Conservation (phyloP, 257 asterid genomes). For the Coffea canephora region DNA sequence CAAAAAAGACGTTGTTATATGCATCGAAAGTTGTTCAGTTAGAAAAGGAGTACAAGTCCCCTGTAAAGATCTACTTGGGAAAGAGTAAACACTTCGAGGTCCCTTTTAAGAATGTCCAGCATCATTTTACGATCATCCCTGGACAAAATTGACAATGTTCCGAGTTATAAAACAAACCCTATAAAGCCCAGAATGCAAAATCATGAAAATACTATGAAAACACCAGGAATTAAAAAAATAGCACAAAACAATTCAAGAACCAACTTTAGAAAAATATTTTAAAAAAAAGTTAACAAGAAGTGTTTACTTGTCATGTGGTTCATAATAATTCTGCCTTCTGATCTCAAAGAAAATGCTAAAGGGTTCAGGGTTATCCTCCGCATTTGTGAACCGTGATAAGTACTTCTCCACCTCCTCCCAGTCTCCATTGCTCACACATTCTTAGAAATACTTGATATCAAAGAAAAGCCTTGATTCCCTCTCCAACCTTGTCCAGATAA, state of each 20-base stretch:
- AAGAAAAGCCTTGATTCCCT: slow-evolving; percentile 63
- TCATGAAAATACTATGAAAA: background rate
- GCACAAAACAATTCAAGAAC: too few relatives aligned
- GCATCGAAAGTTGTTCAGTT: slow-evolving; percentile 51
- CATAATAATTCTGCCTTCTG: slow-evolving; percentile 58
- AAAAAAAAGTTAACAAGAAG: background rate
- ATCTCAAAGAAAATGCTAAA: slow-evolving; percentile 56
- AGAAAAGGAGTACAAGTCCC: slow-evolving; percentile 45
- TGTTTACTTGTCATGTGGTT: slow-evolving; percentile 55
- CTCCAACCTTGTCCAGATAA: slow-evolving; percentile 43
- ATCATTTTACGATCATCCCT: slow-evolving; percentile 52
- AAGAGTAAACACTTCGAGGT: slow-evolving; percentile 41
- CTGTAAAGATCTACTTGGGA: slow-evolving; percentile 39
- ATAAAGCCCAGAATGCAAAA: too few relatives aligned
- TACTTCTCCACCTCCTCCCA: slow-evolving; percentile 63
- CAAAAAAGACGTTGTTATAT: background rate
- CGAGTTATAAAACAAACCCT: background rate
- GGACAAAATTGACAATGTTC: slow-evolving; percentile 1
- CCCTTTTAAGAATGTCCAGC: slow-evolving; percentile 51
- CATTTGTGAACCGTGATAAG: slow-evolving; percentile 52
- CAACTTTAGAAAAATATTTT: too few relatives aligned
- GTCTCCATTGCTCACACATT: slow-evolving; percentile 47
- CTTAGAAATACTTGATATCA: slow-evolving; percentile 55
- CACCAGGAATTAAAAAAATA: too few relatives aligned
- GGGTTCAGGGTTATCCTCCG: slow-evolving; percentile 55